Evolutionary conservation across 2,329 filamentous ascomycete species (phyloP), one percentile per base, ranked within the genome.

Genomic region (Fonsecaea erecta): DNA sequence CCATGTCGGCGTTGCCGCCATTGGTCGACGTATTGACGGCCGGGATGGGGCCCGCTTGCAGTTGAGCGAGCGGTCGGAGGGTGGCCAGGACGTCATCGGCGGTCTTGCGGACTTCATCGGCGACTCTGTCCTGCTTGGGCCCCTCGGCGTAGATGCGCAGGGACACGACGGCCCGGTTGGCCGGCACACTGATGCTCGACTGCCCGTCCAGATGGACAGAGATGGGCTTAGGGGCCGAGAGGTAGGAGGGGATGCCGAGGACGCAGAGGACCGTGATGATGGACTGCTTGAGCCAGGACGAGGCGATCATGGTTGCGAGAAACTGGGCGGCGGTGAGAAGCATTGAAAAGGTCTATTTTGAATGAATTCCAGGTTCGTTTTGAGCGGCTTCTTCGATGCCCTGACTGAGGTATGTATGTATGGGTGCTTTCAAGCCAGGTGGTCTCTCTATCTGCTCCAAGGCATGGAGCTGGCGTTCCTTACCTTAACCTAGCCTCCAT

Each of bases 211-310:
- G 61, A 18, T 53, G 52, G 8, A 63, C 43, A 2, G 61, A 63
- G 53, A 63, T 63, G 53, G 61, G 61, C 26, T 59, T 63, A 0
- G 61, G 61, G 1, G 61, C 61, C 3, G 53, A 58, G n/a, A 63
- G 54, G 61, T 63, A 63, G 16, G 61, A 63, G 12, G 61, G 61
- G 24, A 63, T 63, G 7, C 61, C 61, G 7, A 63, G 61, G 3
- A 63, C 52, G 43, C 61, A 63, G 46, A 63, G 61, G 12, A 58
- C 54, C 5, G 61, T 63, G 37, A 63, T 58, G 32, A 63, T 58
- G 3, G 61, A 57, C 24, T 63, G 61, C 26, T 58, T 57, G 30
- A 63, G 40, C 34, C 52, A 63, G n/a, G 61, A 57, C 16, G 54
- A 58, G 18, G 61, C 53, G 7, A 63, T 40, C 61, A 63, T 63